A percentile compares a stretch with the other conserved stretches of the same genome.
These are phyloP conservation scores for Hypomyces rosellus DNA, from an alignment of 2,329 filamentous ascomycete genomes.

Conservation along the genomic window DNA sequence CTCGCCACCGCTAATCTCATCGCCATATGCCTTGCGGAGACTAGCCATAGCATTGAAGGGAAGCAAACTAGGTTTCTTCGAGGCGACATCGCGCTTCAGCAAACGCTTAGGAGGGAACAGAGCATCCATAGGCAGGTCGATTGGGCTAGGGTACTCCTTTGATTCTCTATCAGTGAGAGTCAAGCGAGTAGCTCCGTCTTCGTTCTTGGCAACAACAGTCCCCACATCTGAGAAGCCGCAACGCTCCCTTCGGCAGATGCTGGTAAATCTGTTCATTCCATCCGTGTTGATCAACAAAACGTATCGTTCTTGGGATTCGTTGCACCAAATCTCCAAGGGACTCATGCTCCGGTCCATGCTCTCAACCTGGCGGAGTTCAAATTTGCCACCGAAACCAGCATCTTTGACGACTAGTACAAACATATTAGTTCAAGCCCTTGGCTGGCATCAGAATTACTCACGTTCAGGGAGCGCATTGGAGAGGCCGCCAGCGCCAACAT, in stretches of 20 bases:
- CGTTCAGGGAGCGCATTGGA: conserved; percentile 70
- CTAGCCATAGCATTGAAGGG: conserved; percentile 63
- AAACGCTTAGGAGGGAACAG: conserved; percentile 85
- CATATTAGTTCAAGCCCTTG: neutral
- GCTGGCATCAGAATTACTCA: conserved; percentile 7
- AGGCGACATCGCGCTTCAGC: conserved; percentile 67
- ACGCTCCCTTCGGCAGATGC: conserved; percentile 70
- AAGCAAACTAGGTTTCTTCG: conserved; percentile 59
- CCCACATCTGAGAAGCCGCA: conserved; percentile 93
- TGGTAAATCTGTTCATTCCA: conserved; percentile 68
- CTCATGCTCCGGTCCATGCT: conserved; percentile 88
- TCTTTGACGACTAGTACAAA: conserved; percentile 65
- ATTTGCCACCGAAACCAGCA: conserved; percentile 81
- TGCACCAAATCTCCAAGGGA: conserved; percentile 96
- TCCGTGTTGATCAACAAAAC: conserved; percentile 82
- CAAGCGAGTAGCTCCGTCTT: conserved; percentile 61
- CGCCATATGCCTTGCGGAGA: conserved; percentile 58
- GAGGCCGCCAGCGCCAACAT: conserved; percentile 86
- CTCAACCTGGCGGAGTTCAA: conserved; percentile 91
- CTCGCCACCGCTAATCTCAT: conserved; percentile 45
- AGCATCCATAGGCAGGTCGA: conserved; percentile 82
- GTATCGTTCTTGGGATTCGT: conserved; percentile 93
- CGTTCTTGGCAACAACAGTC: conserved; percentile 57
- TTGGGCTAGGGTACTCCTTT: conserved; percentile 65
- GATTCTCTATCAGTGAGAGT: conserved; percentile 78